phyloP scores from a whole-genome alignment of 345 rosid species.

The Eucalyptus curtisii region DNA sequence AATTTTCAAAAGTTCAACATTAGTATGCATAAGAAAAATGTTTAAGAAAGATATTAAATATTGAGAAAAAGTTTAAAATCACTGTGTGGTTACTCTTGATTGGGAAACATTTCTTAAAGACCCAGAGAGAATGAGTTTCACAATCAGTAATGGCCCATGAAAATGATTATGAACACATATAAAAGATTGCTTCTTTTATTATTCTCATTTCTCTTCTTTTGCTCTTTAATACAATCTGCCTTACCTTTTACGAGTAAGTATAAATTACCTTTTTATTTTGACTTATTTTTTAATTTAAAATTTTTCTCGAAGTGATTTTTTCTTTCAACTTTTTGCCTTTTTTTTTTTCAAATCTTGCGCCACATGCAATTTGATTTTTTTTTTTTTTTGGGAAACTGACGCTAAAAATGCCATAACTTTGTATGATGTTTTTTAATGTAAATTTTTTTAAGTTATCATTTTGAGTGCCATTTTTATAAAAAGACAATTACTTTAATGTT shows the following conservation, averaged over 20 bases:
- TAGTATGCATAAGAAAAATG: too few relatives aligned
- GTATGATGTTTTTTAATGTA: too few relatives aligned
- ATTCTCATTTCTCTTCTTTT: not conserved
- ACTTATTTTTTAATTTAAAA: too few relatives aligned
- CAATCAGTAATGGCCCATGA: not conserved
- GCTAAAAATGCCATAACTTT: too few relatives aligned
- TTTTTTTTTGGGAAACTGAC: too few relatives aligned
- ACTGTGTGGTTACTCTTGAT: not conserved
- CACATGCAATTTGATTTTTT: too few relatives aligned
- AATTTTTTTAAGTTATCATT: fast-evolving
- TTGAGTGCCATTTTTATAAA: too few relatives aligned
- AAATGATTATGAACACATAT: not conserved
- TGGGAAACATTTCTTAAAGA: not conserved
- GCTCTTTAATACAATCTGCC: not conserved
- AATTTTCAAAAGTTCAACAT: not conserved
- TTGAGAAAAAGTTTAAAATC: not conserved
- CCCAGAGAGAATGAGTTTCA: not conserved
- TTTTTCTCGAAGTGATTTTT: not conserved
- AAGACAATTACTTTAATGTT: too few relatives aligned
- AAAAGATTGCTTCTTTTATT: not conserved
- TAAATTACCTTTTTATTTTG: too few relatives aligned
- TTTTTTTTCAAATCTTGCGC: too few relatives aligned
- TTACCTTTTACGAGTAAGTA: not conserved
- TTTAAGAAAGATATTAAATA: not conserved
- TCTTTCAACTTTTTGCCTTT: not conserved